A percentile compares a stretch with the other conserved stretches of the same genome.
Conservation (phyloP, 2,329 filamentous ascomycete species). For the Ophiocordyceps sinensis region DNA sequence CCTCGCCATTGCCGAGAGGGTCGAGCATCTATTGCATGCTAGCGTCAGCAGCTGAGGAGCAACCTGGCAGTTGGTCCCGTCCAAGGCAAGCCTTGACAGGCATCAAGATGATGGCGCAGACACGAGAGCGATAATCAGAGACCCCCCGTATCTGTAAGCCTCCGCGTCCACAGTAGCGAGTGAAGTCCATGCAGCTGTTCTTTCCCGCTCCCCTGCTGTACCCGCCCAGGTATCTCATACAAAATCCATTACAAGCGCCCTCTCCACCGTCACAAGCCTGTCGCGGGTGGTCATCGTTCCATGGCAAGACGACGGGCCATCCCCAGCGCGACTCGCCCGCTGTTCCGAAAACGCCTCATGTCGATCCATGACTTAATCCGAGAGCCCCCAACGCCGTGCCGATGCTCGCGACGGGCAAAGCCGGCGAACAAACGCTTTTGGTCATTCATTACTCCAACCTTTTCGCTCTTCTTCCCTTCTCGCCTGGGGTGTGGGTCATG, state of each 20-base stretch:
- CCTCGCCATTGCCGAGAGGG: conserved; percentile 72
- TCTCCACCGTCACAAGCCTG: too few species aligned
- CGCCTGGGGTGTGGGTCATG: background rate
- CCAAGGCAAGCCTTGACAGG: too few species aligned
- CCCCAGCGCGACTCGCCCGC: background rate
- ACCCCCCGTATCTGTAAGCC: too few species aligned
- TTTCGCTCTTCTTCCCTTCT: background rate
- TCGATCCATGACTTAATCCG: background rate
- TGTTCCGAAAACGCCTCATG: background rate
- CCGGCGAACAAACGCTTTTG: background rate
- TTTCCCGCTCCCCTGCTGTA: too few species aligned
- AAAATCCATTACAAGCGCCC: too few species aligned
- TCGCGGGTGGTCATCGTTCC: too few species aligned
- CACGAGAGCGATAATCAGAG: too few species aligned
- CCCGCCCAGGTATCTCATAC: too few species aligned
- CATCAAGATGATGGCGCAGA: too few species aligned
- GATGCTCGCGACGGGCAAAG: background rate
- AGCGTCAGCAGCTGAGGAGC: background rate
- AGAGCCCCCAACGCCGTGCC: conserved; percentile 1
- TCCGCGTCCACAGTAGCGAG: too few species aligned
- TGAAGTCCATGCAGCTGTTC: too few species aligned
- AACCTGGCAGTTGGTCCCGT: too few species aligned
- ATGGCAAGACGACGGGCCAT: background rate
- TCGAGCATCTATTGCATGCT: conserved; percentile 37
- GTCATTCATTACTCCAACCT: background rate